A percentile compares a stretch with the other conserved stretches of the same genome.
Evolutionary conservation across 106 monocot species (phyloP).

Genomic region (Dendrobium chrysotoxum): DNA sequence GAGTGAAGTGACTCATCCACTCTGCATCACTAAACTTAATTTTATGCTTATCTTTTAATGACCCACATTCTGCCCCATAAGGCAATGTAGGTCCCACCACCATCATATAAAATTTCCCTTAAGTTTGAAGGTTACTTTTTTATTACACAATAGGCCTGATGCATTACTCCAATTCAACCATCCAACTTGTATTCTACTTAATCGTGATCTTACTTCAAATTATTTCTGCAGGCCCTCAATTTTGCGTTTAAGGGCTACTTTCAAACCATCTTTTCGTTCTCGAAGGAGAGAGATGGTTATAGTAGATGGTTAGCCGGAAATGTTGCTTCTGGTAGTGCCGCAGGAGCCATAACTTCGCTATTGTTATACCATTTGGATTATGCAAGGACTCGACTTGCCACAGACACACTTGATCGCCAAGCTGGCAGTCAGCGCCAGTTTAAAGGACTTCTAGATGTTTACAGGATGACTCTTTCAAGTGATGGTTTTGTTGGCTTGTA

Average conservation of each 20-base stretch:
- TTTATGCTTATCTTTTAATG: too few species aligned
- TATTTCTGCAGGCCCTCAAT: constrained; percentile 62
- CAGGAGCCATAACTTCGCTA: constrained; percentile 79
- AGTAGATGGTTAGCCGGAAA: constrained; percentile 70
- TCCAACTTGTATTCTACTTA: too few species aligned
- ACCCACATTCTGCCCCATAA: too few species aligned
- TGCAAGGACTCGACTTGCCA: constrained; percentile 77
- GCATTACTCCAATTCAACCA: neutral
- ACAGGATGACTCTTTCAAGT: constrained; percentile 67
- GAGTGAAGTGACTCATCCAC: too few species aligned
- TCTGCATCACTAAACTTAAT: too few species aligned
- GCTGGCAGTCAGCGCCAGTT: constrained; percentile 49
- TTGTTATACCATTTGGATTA: constrained; percentile 89
- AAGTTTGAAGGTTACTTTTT: too few species aligned
- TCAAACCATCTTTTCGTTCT: constrained; percentile 48
- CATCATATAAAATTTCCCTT: too few species aligned
- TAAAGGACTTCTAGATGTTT: constrained; percentile 76
- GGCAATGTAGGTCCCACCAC: too few species aligned
- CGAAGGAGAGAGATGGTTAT: constrained; percentile 77
- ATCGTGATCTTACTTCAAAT: neutral
- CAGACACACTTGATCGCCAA: constrained; percentile 64
- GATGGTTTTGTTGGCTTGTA: constrained; percentile 85
- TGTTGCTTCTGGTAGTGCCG: constrained; percentile 85
- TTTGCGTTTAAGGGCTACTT: constrained; percentile 97
- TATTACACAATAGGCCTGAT: neutral